Conservation (phyloP, 2,329 filamentous ascomycete species). For the Zymoseptoria brevis region DNA sequence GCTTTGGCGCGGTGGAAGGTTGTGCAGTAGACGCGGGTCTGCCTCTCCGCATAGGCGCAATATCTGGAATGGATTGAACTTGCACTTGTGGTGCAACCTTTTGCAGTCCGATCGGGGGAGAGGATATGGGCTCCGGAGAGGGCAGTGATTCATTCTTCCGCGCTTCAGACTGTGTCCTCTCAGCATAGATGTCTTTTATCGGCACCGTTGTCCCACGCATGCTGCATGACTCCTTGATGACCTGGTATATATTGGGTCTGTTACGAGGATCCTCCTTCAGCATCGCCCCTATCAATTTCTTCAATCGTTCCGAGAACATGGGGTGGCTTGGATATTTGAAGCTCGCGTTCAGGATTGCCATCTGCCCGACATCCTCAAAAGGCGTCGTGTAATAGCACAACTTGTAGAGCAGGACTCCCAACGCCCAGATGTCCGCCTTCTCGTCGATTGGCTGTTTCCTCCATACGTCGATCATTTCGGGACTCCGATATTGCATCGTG, state of each 20-base stretch:
- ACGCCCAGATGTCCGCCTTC: constrained; percentile 96
- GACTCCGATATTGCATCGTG: constrained; percentile 92
- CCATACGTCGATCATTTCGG: constrained; percentile 98
- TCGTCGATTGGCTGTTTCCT: constrained; percentile 93
- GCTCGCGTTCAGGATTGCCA: constrained; percentile 92
- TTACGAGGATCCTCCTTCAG: constrained; percentile 70
- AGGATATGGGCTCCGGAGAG: constrained; percentile 38
- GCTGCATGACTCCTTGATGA: constrained; percentile 73
- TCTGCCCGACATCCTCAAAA: constrained; percentile 94
- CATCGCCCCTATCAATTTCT: constrained; percentile 89
- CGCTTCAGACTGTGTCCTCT: constrained; percentile 56
- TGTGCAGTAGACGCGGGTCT: constrained; percentile 52
- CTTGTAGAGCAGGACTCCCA: constrained; percentile 94
- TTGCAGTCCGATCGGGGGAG: constrained; percentile 59
- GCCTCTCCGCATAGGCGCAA: constrained; percentile 88
- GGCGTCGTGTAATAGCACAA: constrained; percentile 98
- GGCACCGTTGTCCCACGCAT: constrained; percentile 82
- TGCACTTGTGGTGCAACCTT: constrained; percentile 68
- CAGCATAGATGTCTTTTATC: constrained; percentile 64
- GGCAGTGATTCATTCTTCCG: constrained; percentile 54
- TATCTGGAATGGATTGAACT: constrained; percentile 70
- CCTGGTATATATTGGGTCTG: constrained; percentile 90
- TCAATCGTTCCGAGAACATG: constrained; percentile 79
- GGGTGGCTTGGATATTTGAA: constrained; percentile 88
- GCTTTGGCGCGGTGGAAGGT: constrained; percentile 33